Percentiles rank a stretch among this genome's conserved stretches.
Evolutionary conservation across 2,329 filamentous ascomycete species (phyloP).

Genomic region (Aspergillus hiratsukae): DNA sequence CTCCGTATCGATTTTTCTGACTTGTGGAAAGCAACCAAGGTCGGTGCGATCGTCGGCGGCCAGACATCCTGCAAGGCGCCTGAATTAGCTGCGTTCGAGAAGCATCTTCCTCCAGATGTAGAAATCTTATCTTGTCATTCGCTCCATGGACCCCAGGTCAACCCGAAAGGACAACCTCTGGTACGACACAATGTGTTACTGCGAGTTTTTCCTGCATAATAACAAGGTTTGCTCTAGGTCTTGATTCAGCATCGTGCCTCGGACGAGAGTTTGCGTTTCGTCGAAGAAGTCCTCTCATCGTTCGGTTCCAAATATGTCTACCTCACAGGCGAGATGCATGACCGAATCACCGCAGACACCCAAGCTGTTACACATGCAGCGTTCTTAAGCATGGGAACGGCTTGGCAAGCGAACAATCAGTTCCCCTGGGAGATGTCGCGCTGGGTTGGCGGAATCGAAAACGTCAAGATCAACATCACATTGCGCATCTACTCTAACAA

Average conservation of each 20-base stretch:
- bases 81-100: slow-evolving; percentile 89
- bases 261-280: slow-evolving; percentile 68
- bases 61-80: slow-evolving; percentile 98
- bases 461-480: slow-evolving; percentile 98
- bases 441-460: slow-evolving; percentile 95
- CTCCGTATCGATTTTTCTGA: slow-evolving; percentile 20
- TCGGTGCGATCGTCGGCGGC: slow-evolving; percentile 90
- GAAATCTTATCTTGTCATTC: slow-evolving; percentile 96
- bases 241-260: slow-evolving; percentile 90
- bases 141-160: slow-evolving; percentile 86
- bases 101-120: slow-evolving; percentile 79
- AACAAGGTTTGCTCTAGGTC: slow-evolving; percentile 44
- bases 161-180: slow-evolving; percentile 82
- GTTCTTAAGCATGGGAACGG: slow-evolving; percentile 95
- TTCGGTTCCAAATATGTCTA: slow-evolving; percentile 82
- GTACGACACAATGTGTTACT: slow-evolving; percentile 46
- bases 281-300: slow-evolving; percentile 76
- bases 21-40: slow-evolving; percentile 70
- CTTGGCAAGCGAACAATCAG: slow-evolving; percentile 91
- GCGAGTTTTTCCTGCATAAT: slow-evolving; percentile 8
- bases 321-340: slow-evolving; percentile 80
- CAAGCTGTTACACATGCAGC: slow-evolving; percentile 97
- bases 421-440: slow-evolving; percentile 97
- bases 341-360: slow-evolving; percentile 96
- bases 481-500: slow-evolving; percentile 97